Percentiles rank a stretch among this genome's conserved stretches.
Evolutionary conservation across 176 grass and related monocot species (phyloP).

Genomic region (Urochloa ruziziensis): DNA sequence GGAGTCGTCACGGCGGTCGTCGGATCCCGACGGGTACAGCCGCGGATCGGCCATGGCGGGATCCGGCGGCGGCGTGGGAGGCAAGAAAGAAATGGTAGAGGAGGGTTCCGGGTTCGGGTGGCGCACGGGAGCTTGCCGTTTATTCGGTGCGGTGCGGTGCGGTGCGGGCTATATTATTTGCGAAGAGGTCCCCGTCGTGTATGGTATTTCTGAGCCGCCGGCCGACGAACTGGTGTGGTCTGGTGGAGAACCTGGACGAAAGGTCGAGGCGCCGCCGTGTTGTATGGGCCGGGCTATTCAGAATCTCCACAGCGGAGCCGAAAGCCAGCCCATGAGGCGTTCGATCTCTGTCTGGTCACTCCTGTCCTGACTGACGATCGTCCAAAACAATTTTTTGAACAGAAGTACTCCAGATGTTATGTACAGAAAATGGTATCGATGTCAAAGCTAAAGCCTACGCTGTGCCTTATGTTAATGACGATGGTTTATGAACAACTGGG

Average conservation of each 20-base stretch:
- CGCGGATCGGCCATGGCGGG: conserved; percentile 49
- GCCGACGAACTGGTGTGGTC: neutral
- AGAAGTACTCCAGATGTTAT: no score
- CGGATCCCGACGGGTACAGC: conserved; percentile 37
- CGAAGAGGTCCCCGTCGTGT: neutral
- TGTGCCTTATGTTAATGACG: no score
- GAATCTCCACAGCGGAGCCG: no score
- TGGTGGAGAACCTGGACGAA: neutral
- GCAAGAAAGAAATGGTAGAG: conserved; percentile 28
- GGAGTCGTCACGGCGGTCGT: conserved; percentile 34
- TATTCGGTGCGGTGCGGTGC: conserved; percentile 21
- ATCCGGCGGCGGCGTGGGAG: conserved; percentile 17
- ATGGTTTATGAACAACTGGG: no score
- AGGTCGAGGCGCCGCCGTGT: neutral
- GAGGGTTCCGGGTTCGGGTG: conserved; percentile 39
- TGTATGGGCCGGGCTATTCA: neutral
- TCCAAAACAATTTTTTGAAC: no score
- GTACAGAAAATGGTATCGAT: no score
- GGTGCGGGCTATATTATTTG: conserved; percentile 18
- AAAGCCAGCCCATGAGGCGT: no score
- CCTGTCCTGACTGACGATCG: no score
- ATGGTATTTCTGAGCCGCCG: conserved; percentile 10
- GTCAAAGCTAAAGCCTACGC: no score
- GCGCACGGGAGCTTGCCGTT: neutral
- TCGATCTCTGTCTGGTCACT: no score